Percentiles rank a stretch among this genome's conserved stretches.
Conservation (phyloP, 1,139 yeast genomes). For the Suhomyces maxii region DNA sequence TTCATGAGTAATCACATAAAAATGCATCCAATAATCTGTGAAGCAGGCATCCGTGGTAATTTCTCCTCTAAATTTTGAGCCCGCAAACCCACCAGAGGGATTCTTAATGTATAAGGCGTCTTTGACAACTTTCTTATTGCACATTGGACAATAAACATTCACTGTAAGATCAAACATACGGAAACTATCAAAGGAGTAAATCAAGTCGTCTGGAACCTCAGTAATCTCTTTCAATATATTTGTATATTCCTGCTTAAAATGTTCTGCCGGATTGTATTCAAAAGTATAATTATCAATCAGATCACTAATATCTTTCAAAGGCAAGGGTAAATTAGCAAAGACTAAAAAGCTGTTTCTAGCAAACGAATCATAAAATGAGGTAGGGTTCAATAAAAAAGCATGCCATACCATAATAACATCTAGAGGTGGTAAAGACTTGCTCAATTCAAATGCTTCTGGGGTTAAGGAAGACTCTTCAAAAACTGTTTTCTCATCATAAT, state of each 20-base stretch:
- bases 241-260: conserved; percentile 4
- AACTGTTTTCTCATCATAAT: not conserved
- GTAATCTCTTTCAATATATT: conserved; percentile 7
- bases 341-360: conserved; percentile 22
- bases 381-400: conserved; percentile 30
- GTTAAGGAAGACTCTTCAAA: not conserved
- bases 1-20: conserved; percentile 16
- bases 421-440: conserved; percentile 29
- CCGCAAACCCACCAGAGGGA: conserved; percentile 24
- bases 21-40: conserved; percentile 8
- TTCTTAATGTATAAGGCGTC: conserved; percentile 15
- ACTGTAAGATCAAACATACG: conserved; percentile 9
- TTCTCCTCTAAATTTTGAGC: conserved; percentile 14
- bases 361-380: conserved; percentile 29
- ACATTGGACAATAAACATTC: conserved; percentile 20
- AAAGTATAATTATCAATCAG: conserved; percentile 24
- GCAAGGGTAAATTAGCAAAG: conserved; percentile 28
- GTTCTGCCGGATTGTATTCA: conserved; percentile 18
- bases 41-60: conserved; percentile 4
- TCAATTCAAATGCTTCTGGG: not conserved
- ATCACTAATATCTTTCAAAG: conserved; percentile 22
- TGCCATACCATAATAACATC: conserved; percentile 47
- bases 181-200: conserved; percentile 1
- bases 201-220: not conserved
- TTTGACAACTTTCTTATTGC: conserved; percentile 7